phyloP scores from a whole-genome alignment of 164 flowering plant genomes.

The Saururus chinensis region DNA sequence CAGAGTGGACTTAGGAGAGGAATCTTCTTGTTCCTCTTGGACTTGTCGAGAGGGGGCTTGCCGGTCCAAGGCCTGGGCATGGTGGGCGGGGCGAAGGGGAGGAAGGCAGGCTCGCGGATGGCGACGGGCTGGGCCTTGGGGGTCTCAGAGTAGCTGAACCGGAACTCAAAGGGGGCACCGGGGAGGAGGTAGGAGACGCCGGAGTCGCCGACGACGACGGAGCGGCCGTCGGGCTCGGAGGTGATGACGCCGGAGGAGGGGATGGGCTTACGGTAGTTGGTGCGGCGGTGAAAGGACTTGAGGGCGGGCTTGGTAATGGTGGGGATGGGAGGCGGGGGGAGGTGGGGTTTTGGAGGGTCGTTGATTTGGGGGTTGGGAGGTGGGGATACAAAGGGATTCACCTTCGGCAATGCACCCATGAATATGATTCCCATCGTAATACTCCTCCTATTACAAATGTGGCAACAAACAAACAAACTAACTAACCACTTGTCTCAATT shows the following conservation, averaged over 20 bases:
- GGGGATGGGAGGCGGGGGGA: conserved; percentile 21
- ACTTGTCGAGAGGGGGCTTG: too few species aligned
- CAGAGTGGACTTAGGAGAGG: conserved; percentile 50
- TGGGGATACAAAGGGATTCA: conserved; percentile 64
- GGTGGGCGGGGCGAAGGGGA: conserved; percentile 89
- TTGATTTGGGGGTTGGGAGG: conserved; percentile 29
- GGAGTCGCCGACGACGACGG: conserved; percentile 69
- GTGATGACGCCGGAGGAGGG: conserved; percentile 38
- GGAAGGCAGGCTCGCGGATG: conserved; percentile 79
- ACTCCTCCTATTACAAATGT: too few species aligned
- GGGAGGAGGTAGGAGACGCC: too few species aligned
- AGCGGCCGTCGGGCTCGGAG: conserved; percentile 35
- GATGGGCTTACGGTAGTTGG: conserved; percentile 73
- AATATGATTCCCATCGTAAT: conserved; percentile 33
- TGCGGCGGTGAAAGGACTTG: conserved; percentile 42
- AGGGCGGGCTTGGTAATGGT: conserved; percentile 51
- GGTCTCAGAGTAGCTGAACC: conserved; percentile 87
- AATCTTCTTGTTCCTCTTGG: conserved; percentile 30
- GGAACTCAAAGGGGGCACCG: conserved; percentile 97
- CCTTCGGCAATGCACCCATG: conserved; percentile 33
- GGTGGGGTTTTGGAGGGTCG: conserved; percentile 14
- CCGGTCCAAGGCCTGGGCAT: conserved; percentile 99
- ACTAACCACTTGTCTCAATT: too few species aligned
- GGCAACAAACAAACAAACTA: too few species aligned
- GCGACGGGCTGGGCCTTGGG: conserved; percentile 78